A percentile compares a stretch with the other conserved stretches of the same genome.
Evolutionary conservation across 2,329 filamentous ascomycete species (phyloP).

Genomic region (Diplodia mutila): DNA sequence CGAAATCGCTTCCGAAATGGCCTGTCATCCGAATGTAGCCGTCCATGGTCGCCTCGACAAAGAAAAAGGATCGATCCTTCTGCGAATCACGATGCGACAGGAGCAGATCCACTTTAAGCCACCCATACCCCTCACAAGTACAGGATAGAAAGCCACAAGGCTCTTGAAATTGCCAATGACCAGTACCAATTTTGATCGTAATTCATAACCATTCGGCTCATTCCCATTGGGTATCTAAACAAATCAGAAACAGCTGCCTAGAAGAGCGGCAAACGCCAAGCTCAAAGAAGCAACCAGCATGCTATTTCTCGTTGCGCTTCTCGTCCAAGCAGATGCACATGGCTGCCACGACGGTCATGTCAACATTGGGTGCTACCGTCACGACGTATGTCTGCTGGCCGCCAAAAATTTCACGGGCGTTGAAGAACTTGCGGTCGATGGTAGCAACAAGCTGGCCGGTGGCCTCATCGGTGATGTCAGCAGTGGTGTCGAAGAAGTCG

Average conservation of each 20-base stretch:
- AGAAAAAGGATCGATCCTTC: no score
- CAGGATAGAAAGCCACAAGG: no score
- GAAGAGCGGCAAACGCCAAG: not conserved
- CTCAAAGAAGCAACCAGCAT: not conserved
- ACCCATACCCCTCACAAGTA: not conserved
- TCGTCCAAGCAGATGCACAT: slow-evolving; percentile 72
- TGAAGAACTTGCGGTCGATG: slow-evolving; percentile 64
- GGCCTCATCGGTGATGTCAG: slow-evolving; percentile 60
- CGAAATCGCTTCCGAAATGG: no score
- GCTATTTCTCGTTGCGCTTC: slow-evolving; percentile 57
- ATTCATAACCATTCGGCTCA: not conserved
- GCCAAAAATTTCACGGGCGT: slow-evolving; percentile 60
- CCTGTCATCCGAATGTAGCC: no score
- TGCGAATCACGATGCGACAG: no score
- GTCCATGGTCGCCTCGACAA: no score
- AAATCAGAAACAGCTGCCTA: not conserved
- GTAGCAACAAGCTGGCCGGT: slow-evolving; percentile 58
- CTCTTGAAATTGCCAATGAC: not conserved
- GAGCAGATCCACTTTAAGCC: not conserved
- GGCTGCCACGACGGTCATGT: slow-evolving; percentile 67
- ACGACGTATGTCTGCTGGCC: slow-evolving; percentile 69
- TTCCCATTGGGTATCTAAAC: slow-evolving; percentile 7
- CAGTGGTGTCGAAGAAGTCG: slow-evolving; percentile 61
- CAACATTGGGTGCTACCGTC: slow-evolving; percentile 65
- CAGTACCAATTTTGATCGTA: not conserved